These are phyloP conservation scores for Ceratocystis ficicola DNA, from an alignment of 2,329 filamentous ascomycete genomes.

Conservation along the genomic window DNA sequence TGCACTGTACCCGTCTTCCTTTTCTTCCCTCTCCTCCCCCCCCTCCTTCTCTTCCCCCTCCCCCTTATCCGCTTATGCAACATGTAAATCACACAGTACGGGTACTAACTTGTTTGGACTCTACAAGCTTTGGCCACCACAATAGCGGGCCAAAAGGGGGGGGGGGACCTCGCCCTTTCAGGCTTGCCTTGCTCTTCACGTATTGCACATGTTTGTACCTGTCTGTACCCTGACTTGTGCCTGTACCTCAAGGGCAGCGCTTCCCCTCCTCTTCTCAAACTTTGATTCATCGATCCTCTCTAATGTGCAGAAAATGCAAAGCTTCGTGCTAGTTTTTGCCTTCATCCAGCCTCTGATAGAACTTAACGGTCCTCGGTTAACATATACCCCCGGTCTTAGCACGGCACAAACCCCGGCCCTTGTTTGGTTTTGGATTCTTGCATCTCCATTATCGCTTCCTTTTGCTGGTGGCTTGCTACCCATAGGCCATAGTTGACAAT, in stretches of 20 bases:
- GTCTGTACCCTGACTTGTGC: background rate
- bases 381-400: no score
- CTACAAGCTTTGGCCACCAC: conserved; percentile 8
- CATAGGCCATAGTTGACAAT: no score
- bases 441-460: no score
- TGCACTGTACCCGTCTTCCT: background rate
- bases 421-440: no score
- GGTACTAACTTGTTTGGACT: background rate
- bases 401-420: no score
- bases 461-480: no score
- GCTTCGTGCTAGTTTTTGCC: background rate
- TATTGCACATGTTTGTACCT: no score
- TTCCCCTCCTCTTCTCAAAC: background rate
- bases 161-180: background rate
- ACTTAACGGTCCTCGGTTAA: background rate
- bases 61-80: conserved; percentile 8
- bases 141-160: background rate
- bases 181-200: background rate
- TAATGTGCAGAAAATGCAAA: background rate
- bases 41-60: background rate
- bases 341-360: background rate
- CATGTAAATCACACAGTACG: conserved; percentile 11
- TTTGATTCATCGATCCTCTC: background rate
- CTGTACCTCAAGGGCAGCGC: background rate
- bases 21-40: background rate